Conservation (phyloP, 176 grass and related monocot species). For the Musa schizocarpa region DNA sequence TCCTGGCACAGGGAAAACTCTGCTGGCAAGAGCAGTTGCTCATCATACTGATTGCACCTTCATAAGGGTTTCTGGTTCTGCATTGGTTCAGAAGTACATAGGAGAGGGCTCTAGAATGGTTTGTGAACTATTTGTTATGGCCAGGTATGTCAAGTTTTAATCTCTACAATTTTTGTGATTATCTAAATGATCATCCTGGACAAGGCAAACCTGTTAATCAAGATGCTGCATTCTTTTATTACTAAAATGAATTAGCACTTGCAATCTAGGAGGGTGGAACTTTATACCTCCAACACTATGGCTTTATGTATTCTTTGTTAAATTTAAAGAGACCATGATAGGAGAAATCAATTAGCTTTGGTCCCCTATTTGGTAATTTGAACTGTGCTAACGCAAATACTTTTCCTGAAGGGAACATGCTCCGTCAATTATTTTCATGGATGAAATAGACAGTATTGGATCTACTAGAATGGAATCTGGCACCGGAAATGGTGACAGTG, state of each 20-base stretch:
- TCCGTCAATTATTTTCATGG: constrained; percentile 99
- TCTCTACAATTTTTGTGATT: background rate
- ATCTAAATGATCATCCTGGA: background rate
- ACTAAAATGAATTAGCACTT: too few relatives aligned
- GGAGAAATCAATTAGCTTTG: background rate
- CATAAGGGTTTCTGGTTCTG: constrained; percentile 96
- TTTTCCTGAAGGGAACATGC: constrained; percentile 66
- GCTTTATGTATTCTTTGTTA: too few relatives aligned
- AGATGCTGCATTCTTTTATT: too few relatives aligned
- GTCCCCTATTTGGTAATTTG: background rate
- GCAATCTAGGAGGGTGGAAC: background rate
- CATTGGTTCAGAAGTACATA: constrained; percentile 98
- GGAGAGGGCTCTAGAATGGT: constrained; percentile 99
- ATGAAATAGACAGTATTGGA: constrained; percentile 96
- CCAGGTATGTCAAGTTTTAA: constrained; percentile 42
- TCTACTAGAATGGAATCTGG: constrained; percentile 96
- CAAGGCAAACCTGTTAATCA: background rate
- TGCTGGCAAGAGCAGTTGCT: constrained; percentile 88
- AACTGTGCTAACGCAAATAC: background rate
- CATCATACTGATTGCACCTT: constrained; percentile 99
- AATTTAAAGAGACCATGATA: background rate
- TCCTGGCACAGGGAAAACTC: constrained; percentile 91
- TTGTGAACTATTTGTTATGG: constrained; percentile 96
- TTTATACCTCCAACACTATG: too few relatives aligned
- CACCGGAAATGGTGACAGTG: constrained; percentile 86